Conservation (phyloP, 2,329 filamentous ascomycete genomes). For the Ampelomyces quisqualis region DNA sequence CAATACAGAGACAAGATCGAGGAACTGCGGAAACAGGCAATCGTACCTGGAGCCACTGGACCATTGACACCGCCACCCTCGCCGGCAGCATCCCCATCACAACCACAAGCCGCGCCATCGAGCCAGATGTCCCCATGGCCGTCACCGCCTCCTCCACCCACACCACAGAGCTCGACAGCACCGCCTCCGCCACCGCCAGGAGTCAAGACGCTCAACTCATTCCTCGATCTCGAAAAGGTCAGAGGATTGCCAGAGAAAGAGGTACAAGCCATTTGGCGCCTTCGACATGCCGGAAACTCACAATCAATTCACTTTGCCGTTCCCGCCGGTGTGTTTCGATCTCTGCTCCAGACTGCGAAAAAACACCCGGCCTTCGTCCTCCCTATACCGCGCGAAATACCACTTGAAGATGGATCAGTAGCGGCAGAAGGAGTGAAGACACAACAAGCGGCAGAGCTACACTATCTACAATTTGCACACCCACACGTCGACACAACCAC, state of each 20-base stretch:
- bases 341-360: constrained; percentile 70
- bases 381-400: constrained; percentile 67
- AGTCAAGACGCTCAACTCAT: constrained; percentile 66
- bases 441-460: constrained; percentile 77
- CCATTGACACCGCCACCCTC: constrained; percentile 38
- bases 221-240: constrained; percentile 78
- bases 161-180: constrained; percentile 19
- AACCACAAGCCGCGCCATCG: constrained; percentile 9
- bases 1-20: constrained; percentile 84
- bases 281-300: constrained; percentile 73
- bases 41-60: constrained; percentile 54
- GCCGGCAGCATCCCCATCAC: constrained; percentile 8
- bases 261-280: constrained; percentile 84
- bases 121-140: constrained; percentile 26
- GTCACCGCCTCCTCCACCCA: constrained; percentile 29
- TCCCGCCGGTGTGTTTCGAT: constrained; percentile 68
- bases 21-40: constrained; percentile 66
- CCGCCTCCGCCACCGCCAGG: constrained; percentile 45
- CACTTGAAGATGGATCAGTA: constrained; percentile 26
- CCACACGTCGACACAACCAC: constrained; percentile 62
- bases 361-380: constrained; percentile 86
- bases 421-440: constrained; percentile 12
- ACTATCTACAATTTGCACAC: constrained; percentile 96
- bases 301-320: constrained; percentile 83
- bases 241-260: constrained; percentile 73